Evolutionary conservation across 2,329 filamentous ascomycete species (phyloP).

Genomic region (Bimuria novae-zelandiae): DNA sequence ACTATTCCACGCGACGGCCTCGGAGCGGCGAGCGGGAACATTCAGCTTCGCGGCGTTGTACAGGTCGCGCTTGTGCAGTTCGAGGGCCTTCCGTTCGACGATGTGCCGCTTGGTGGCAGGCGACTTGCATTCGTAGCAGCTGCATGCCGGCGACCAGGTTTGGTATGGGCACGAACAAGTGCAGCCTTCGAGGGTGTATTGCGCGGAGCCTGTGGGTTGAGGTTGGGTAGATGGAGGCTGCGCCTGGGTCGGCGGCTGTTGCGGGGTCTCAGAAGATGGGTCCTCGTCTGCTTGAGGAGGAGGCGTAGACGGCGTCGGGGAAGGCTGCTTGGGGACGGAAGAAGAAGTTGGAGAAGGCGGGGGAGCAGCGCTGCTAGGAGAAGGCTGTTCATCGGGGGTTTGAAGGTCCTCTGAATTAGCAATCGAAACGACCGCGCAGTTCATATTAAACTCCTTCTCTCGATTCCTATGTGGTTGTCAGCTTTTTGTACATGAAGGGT

Average conservation of each 20-base stretch:
- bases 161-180: conserved; percentile 35
- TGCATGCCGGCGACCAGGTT: conserved; percentile 28
- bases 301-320: background rate
- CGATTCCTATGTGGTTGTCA: too few relatives aligned
- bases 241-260: background rate
- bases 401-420: conserved; percentile 26
- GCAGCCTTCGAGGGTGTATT: conserved; percentile 36
- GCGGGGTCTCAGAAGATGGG: background rate
- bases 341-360: conserved; percentile 3
- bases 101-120: conserved; percentile 27
- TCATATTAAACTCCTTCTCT: conserved; percentile 53
- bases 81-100: conserved; percentile 39
- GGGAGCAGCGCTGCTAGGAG: conserved; percentile 12
- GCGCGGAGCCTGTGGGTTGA: conserved; percentile 9
- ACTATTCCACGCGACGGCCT: conserved; percentile 41
- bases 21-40: conserved; percentile 31
- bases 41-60: conserved; percentile 18
- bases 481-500: too few relatives aligned
- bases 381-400: conserved; percentile 5
- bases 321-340: background rate
- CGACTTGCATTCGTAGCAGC: conserved; percentile 25
- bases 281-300: background rate
- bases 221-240: background rate
- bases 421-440: conserved; percentile 53
- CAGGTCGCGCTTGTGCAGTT: conserved; percentile 32